phyloP scores from a whole-genome alignment of 352 stramenopile genomes.

The Pythium diclinum region DNA sequence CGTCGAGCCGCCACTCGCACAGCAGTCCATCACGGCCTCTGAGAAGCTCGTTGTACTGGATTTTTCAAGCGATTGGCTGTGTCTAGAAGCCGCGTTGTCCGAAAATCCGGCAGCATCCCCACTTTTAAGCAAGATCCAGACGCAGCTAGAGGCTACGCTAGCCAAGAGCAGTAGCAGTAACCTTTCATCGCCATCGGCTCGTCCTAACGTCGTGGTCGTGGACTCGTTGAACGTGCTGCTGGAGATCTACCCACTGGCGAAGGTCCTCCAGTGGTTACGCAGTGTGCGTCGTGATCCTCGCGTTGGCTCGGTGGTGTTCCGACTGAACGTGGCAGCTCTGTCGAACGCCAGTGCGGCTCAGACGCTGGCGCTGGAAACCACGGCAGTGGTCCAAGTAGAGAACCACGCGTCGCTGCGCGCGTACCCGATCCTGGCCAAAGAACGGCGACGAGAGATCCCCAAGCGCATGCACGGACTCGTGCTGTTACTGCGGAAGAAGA shows the following conservation, averaged over 20 bases:
- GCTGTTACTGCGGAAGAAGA: constrained; percentile 57
- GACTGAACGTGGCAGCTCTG: constrained; percentile 38
- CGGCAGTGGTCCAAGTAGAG: constrained; percentile 52
- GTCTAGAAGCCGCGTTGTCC: constrained; percentile 25
- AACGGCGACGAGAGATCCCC: constrained; percentile 58
- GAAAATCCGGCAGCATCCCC: background rate
- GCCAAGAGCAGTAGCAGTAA: background rate
- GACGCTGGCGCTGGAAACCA: constrained; percentile 39
- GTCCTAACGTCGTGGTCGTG: constrained; percentile 53
- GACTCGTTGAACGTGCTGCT: constrained; percentile 68
- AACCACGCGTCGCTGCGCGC: constrained; percentile 46
- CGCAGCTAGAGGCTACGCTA: constrained; percentile 30
- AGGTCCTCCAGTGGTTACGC: constrained; percentile 45
- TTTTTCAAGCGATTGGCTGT: constrained; percentile 34
- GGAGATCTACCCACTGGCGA: constrained; percentile 40
- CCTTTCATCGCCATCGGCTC: constrained; percentile 13
- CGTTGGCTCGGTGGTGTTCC: constrained; percentile 45
- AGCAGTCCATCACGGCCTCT: constrained; percentile 24
- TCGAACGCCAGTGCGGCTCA: background rate
- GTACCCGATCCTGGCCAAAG: constrained; percentile 59
- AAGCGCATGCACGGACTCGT: constrained; percentile 58
- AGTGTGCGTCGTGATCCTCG: constrained; percentile 29
- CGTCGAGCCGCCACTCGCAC: constrained; percentile 8
- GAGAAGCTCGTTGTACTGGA: constrained; percentile 46
- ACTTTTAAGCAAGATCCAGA: constrained; percentile 33